A percentile compares a stretch with the other conserved stretches of the same genome.
Conservation (phyloP, 805 yeast genomes). For the Suhomyces faveliae region DNA sequence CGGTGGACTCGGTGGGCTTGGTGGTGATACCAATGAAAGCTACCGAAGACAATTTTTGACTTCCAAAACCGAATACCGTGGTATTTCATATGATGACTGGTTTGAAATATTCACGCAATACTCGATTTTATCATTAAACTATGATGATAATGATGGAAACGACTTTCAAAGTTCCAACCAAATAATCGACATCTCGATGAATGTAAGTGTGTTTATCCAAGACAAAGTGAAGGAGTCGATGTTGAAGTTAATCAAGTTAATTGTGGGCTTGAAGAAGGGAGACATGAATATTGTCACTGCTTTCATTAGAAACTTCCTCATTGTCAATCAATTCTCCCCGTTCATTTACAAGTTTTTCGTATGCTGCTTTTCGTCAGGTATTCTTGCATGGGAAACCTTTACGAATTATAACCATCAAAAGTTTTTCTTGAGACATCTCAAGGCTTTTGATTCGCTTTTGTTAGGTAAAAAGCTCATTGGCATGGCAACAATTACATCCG, state of each 20-base stretch:
- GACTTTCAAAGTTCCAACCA: conserved; percentile 53
- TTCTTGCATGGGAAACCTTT: conserved; percentile 55
- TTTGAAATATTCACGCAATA: conserved; percentile 79
- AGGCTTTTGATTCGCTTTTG: conserved; percentile 77
- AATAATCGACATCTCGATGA: conserved; percentile 70
- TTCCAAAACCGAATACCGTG: conserved; percentile 65
- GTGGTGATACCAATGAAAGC: conserved; percentile 18
- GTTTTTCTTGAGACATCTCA: conserved; percentile 82
- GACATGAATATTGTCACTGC: conserved; percentile 57
- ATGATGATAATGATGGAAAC: conserved; percentile 39
- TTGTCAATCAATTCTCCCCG: conserved; percentile 73
- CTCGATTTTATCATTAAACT: conserved; percentile 63
- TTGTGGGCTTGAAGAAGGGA: conserved; percentile 47
- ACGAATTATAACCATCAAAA: conserved; percentile 86
- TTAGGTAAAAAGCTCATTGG: conserved; percentile 59
- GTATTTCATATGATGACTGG: conserved; percentile 78
- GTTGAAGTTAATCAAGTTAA: conserved; percentile 64
- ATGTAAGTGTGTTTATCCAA: conserved; percentile 74
- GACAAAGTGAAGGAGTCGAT: conserved; percentile 58
- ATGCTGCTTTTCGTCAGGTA: conserved; percentile 64
- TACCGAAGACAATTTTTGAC: conserved; percentile 37
- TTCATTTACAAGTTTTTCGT: conserved; percentile 64
- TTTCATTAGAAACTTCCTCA: conserved; percentile 60
- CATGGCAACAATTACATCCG: conserved; percentile 70
- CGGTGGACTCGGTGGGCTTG: conserved; percentile 11